Conservation (phyloP, 2,329 filamentous ascomycete species). For the Chalara sp. region DNA sequence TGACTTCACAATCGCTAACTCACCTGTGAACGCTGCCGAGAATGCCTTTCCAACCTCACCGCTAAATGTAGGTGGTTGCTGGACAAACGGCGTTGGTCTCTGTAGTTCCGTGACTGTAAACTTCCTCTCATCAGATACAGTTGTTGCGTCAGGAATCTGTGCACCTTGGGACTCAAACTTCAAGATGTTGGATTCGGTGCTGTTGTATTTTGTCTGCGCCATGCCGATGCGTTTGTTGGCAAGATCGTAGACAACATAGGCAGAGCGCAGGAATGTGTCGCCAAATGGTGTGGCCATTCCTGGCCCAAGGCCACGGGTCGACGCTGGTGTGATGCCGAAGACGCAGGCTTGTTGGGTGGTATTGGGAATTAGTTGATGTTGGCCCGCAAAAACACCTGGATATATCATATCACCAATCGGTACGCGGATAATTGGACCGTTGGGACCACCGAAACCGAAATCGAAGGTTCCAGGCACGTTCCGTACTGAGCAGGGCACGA, state of each 20-base stretch:
- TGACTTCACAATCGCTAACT: background rate
- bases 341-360: conserved; percentile 27
- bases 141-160: conserved; percentile 7
- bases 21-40: background rate
- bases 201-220: conserved; percentile 36
- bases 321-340: conserved; percentile 19
- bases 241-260: conserved; percentile 45
- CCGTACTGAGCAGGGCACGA: conserved; percentile 36
- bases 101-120: conserved; percentile 1
- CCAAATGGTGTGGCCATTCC: conserved; percentile 28
- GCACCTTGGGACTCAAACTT: conserved; percentile 6
- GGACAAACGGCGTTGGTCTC: background rate
- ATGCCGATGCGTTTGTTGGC: conserved; percentile 40
- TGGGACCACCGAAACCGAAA: conserved; percentile 38
- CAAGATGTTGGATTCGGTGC: conserved; percentile 16
- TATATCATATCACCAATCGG: conserved; percentile 36
- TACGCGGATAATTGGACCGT: conserved; percentile 34
- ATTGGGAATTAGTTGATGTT: conserved; percentile 23
- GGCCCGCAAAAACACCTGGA: conserved; percentile 18
- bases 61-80: background rate
- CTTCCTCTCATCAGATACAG: background rate
- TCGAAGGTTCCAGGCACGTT: conserved; percentile 31
- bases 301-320: background rate
- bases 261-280: conserved; percentile 43
- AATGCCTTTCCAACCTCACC: background rate